A percentile compares a stretch with the other conserved stretches of the same genome.
phyloP scores from a whole-genome alignment of 768 basidiomycete genomes.

The Phanerodontia chrysosporium region DNA sequence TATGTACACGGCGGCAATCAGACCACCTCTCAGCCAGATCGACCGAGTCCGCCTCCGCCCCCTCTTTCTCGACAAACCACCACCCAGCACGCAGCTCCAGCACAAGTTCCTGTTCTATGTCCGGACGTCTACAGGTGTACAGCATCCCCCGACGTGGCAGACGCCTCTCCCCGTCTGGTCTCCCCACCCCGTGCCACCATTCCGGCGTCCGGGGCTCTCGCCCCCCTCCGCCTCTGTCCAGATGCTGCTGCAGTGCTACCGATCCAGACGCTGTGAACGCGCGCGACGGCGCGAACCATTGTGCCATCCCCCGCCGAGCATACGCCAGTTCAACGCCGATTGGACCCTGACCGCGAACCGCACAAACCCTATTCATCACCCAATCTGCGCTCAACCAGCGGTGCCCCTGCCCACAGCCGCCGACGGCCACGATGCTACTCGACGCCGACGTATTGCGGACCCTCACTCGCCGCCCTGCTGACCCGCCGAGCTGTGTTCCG shows the following conservation, averaged over 20 bases:
- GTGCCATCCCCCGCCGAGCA: background rate
- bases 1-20: constrained; percentile 14
- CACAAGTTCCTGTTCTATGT: background rate
- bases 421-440: background rate
- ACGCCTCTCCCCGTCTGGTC: too few species aligned
- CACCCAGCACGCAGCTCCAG: background rate
- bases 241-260: background rate
- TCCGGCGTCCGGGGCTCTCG: background rate
- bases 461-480: background rate
- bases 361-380: background rate
- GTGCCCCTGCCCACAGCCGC: background rate
- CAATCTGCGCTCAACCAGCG: background rate
- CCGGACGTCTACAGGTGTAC: background rate
- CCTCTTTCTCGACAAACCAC: background rate
- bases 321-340: background rate
- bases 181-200: constrained; percentile 1
- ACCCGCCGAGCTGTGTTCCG: background rate
- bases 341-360: background rate
- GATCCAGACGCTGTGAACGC: background rate
- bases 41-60: background rate
- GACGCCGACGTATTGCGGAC: background rate
- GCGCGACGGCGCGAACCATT: background rate
- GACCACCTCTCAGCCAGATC: background rate
- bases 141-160: too few species aligned
- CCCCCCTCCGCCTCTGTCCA: background rate